Evolutionary conservation across 345 rosid genomes (phyloP), one percentile per base, ranked within the genome.

Genomic region (Alliaria petiolata): DNA sequence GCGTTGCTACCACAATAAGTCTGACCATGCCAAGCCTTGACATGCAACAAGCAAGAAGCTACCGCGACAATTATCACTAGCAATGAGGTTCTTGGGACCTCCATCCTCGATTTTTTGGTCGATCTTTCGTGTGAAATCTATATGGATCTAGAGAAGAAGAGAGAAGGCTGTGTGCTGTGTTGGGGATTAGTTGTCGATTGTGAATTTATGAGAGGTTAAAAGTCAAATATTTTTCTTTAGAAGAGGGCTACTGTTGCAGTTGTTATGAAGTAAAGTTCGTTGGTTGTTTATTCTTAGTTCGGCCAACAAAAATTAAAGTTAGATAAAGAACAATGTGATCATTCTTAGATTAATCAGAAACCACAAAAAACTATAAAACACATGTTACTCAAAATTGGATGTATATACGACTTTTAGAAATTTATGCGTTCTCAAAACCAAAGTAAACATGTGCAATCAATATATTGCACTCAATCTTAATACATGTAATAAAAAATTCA

Each of bases 1-100:
- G 56, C 70, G 13, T 15, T 38, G 59, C 45, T 52, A 12, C 67
- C 67, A 17, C 56, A 63, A 13, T 63, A 63, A 33, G 68, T 63
- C 20, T 19, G 68, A 19, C 55, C 68, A 63, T 46, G 55, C 55
- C 68, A 63, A 44, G 71, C 71, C 30, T 52, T 52, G 51, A 40
- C 61, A 6, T 67, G 62, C 49, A 53, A 53, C 19, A 67, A 52
- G 40, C 67, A 62, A 9, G 30, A 46, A 33, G 14, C 56, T 19
- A 63, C 19, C 43, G 2, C 11, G 0, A 46, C 5, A 11, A 54
- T 12, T 15, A 55, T 54, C 19, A 55, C 16, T 16, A 31, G 19
- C 42, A 31, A 31, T 39, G 52, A 54, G 44, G 42, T 1, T 67
- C 7, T 43, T 28, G 44, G 10, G 22, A 53, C 4, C 42, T 30